Conservation (phyloP, 2,329 filamentous ascomycete species). For the Alternaria sp. region DNA sequence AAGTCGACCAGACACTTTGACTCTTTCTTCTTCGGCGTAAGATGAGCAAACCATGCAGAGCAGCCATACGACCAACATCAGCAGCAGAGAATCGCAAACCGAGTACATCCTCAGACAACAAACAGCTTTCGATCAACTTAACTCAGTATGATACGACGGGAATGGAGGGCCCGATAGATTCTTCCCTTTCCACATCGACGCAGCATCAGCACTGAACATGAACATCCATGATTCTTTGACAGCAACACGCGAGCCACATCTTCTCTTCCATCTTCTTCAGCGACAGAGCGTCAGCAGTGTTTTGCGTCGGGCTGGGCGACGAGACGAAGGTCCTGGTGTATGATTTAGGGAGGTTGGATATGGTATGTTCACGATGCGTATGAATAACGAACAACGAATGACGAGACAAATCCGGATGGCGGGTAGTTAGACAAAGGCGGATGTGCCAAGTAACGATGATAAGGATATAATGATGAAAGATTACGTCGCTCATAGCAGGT, state of each 20-base stretch:
- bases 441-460: not conserved
- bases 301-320: constrained; percentile 2
- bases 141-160: constrained; percentile 23
- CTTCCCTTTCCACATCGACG: not conserved
- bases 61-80: not conserved
- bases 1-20: not conserved
- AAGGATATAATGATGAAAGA: not conserved
- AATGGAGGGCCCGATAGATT: not conserved
- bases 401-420: not conserved
- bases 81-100: not conserved
- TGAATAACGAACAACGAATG: not conserved
- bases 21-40: constrained; percentile 3
- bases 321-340: not conserved
- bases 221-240: not conserved
- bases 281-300: constrained; percentile 1
- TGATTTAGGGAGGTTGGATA: constrained; percentile 14
- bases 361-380: constrained; percentile 3
- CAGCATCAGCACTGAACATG: not conserved
- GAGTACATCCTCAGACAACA: constrained; percentile 17
- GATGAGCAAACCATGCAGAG: not conserved
- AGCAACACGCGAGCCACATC: constrained; percentile 7
- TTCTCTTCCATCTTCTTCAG: constrained; percentile 9
- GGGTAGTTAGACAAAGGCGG: not conserved
- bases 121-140: constrained; percentile 27
- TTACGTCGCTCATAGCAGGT: not conserved